Evolutionary conservation across 805 yeast species (phyloP).

Genomic region (Ogataea corticis): DNA sequence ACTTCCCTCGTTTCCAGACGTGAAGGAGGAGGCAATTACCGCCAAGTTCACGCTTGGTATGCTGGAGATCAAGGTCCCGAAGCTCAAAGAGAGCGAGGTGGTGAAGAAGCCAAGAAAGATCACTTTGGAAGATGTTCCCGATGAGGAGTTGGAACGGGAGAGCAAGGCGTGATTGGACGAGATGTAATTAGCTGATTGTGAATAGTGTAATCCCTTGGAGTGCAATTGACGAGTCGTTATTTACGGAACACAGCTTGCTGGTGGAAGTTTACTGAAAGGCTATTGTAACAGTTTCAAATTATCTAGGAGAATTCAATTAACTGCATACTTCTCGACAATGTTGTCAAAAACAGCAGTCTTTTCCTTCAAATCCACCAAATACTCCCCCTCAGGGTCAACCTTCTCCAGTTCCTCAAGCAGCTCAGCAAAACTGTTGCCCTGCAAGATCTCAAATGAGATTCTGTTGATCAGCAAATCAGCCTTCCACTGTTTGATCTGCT

Average conservation of each 20-base stretch:
- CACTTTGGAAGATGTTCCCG: slow-evolving; percentile 31
- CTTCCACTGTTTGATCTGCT: slow-evolving; percentile 23
- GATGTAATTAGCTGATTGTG: too few species aligned
- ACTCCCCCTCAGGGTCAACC: slow-evolving; percentile 49
- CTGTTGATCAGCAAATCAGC: slow-evolving; percentile 62
- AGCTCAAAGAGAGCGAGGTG: slow-evolving; percentile 27
- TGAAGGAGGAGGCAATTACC: slow-evolving; percentile 52
- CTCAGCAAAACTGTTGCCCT: slow-evolving; percentile 37
- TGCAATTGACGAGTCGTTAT: too few species aligned
- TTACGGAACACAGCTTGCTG: too few species aligned
- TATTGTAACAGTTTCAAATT: too few species aligned
- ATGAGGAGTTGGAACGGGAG: slow-evolving; percentile 33
- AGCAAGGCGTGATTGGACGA: slow-evolving; percentile 7
- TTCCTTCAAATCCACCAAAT: slow-evolving; percentile 56
- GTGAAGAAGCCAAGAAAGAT: slow-evolving; percentile 26
- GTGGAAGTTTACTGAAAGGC: too few species aligned
- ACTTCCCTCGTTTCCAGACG: slow-evolving; percentile 53
- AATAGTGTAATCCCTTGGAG: too few species aligned
- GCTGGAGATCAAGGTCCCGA: slow-evolving; percentile 53
- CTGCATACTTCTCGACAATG: slow-evolving; percentile 58
- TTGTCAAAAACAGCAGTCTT: slow-evolving; percentile 68
- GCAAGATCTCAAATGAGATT: slow-evolving; percentile 60
- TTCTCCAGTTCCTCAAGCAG: slow-evolving; percentile 41
- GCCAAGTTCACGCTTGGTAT: slow-evolving; percentile 57
- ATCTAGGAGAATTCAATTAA: slow-evolving; percentile 3